Conservation (phyloP, 2,329 filamentous ascomycete genomes). For the Pseudohalonectria lignicola region DNA sequence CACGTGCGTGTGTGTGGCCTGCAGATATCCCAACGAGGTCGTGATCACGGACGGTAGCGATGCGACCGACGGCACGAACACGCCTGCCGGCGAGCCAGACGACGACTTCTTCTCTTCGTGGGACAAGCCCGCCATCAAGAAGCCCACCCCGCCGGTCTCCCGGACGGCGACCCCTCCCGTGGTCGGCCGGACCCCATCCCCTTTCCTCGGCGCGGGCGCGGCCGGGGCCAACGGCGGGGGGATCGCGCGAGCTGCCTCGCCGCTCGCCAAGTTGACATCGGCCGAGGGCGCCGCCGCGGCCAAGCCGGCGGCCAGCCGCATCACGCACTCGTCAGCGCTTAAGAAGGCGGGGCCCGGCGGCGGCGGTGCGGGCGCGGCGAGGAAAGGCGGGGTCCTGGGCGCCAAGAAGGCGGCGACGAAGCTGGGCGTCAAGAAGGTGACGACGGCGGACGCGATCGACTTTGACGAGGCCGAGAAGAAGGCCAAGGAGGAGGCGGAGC, state of each 20-base stretch:
- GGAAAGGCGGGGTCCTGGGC: conserved; percentile 77
- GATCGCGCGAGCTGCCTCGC: conserved; percentile 69
- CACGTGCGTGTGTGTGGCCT: too few relatives aligned
- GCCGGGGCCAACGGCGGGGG: conserved; percentile 54
- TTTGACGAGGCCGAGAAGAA: conserved; percentile 97
- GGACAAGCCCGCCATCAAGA: conserved; percentile 97
- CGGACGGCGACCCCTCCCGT: conserved; percentile 78
- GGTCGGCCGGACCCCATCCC: conserved; percentile 73
- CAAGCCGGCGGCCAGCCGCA: conserved; percentile 55
- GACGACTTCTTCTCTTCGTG: conserved; percentile 99
- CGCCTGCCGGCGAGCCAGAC: conserved; percentile 68
- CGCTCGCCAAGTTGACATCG: conserved; percentile 54
- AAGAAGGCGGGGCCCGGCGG: conserved; percentile 58
- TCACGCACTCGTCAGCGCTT: conserved; percentile 69
- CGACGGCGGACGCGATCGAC: conserved; percentile 64
- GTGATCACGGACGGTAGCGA: conserved; percentile 63
- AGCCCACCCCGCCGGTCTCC: conserved; percentile 85
- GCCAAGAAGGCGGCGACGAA: conserved; percentile 72
- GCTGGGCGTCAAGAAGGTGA: conserved; percentile 77
- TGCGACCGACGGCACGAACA: conserved; percentile 54
- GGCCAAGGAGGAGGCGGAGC: conserved; percentile 93
- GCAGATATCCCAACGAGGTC: conserved; percentile 74
- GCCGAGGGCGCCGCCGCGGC: conserved; percentile 33
- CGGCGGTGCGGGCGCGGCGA: too few relatives aligned
- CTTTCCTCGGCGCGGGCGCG: conserved; percentile 71